Evolutionary conservation across 2,329 filamentous ascomycete genomes (phyloP).

Genomic region (Sporothrix brunneoviolacea): DNA sequence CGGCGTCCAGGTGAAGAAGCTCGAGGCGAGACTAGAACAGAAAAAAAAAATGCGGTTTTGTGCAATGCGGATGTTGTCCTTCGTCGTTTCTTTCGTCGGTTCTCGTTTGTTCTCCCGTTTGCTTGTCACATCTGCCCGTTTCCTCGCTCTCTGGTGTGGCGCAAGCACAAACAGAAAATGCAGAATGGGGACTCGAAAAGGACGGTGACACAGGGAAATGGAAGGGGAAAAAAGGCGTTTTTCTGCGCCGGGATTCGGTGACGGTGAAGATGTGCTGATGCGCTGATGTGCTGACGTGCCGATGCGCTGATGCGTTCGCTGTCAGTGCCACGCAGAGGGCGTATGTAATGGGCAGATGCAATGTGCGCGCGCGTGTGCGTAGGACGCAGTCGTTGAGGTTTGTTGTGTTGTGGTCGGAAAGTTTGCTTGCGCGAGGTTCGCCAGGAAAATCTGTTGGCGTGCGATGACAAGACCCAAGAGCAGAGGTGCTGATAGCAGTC

Average conservation of each 20-base stretch:
- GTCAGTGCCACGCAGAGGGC: background rate
- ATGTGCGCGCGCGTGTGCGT: background rate
- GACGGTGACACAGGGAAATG: background rate
- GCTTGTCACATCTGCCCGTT: background rate
- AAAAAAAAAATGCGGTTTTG: no score
- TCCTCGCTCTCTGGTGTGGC: background rate
- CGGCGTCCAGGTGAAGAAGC: no score
- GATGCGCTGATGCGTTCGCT: slow-evolving; percentile 3
- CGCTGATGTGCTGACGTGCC: background rate
- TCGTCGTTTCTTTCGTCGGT: no score
- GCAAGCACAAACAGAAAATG: background rate
- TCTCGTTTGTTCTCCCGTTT: background rate
- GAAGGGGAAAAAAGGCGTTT: no score
- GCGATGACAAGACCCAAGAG: no score
- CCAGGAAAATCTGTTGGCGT: no score
- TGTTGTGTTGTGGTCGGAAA: background rate
- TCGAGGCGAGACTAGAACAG: no score
- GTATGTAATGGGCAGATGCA: background rate
- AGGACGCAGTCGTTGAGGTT: background rate
- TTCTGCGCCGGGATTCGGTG: background rate
- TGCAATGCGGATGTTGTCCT: no score
- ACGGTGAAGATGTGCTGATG: background rate
- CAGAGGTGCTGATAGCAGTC: background rate
- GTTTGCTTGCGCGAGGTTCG: no score
- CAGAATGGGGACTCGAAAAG: background rate